A percentile compares a stretch with the other conserved stretches of the same genome.
These are phyloP conservation scores for Metschnikowia continentalis DNA, from an alignment of 805 yeast genomes.

Conservation along the genomic window DNA sequence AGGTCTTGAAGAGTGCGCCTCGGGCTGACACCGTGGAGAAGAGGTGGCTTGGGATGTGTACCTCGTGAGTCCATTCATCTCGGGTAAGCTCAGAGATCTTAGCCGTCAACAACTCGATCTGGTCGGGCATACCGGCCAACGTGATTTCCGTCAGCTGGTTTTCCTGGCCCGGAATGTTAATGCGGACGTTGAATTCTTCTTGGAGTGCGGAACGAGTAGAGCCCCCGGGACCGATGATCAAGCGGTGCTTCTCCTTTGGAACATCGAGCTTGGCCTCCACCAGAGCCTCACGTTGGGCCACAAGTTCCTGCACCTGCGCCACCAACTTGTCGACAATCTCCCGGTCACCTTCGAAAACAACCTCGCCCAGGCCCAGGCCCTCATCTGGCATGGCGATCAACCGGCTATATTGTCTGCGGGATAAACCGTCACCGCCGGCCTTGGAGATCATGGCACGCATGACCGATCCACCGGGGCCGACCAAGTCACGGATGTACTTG, in stretches of 20 bases:
- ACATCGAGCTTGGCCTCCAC: slow-evolving; percentile 50
- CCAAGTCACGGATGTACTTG: slow-evolving; percentile 66
- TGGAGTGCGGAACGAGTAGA: slow-evolving; percentile 67
- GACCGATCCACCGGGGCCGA: slow-evolving; percentile 74
- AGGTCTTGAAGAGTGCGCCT: slow-evolving; percentile 56
- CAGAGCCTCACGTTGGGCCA: slow-evolving; percentile 59
- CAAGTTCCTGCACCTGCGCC: slow-evolving; percentile 56
- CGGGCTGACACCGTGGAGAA: slow-evolving; percentile 64
- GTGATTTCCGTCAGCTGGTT: slow-evolving; percentile 48
- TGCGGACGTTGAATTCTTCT: slow-evolving; percentile 57
- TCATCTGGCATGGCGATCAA: slow-evolving; percentile 67
- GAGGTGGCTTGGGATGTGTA: slow-evolving; percentile 53
- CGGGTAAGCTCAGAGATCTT: slow-evolving; percentile 58
- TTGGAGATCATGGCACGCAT: slow-evolving; percentile 68
- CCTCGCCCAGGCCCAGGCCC: slow-evolving; percentile 52
- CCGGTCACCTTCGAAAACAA: slow-evolving; percentile 73
- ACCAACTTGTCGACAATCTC: slow-evolving; percentile 65
- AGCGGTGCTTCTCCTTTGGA: slow-evolving; percentile 70
- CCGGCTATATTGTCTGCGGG: slow-evolving; percentile 46
- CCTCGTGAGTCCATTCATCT: slow-evolving; percentile 51
- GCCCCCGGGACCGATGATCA: slow-evolving; percentile 81
- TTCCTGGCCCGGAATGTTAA: slow-evolving; percentile 63
- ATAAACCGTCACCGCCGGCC: slow-evolving; percentile 62
- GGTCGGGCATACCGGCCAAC: slow-evolving; percentile 63
- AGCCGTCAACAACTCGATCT: slow-evolving; percentile 57